A percentile compares a stretch with the other conserved stretches of the same genome.
Evolutionary conservation across 352 stramenopile genomes (phyloP).

Genomic region (Albugo candida): DNA sequence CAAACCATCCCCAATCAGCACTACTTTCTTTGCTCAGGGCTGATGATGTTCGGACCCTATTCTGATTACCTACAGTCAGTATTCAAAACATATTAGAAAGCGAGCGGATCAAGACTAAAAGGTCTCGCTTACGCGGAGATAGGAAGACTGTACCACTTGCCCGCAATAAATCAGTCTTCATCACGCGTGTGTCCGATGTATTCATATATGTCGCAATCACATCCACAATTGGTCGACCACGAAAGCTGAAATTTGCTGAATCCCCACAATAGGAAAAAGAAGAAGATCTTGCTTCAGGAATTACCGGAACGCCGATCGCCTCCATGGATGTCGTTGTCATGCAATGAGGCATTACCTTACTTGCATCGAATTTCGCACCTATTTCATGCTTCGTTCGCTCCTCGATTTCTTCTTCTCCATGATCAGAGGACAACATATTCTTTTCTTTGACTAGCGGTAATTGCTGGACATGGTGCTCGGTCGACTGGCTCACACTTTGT

Average conservation of each 20-base stretch:
- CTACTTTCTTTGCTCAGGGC: constrained; percentile 55
- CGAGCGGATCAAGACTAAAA: not conserved
- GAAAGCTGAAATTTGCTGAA: not conserved
- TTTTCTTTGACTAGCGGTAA: too few species aligned
- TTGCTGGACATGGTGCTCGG: too few species aligned
- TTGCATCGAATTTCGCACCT: not conserved
- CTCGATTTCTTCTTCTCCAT: too few species aligned
- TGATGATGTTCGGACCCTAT: constrained; percentile 38
- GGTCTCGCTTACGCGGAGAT: not conserved
- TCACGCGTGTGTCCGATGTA: constrained; percentile 49
- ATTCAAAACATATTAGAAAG: not conserved
- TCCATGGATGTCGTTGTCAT: not conserved
- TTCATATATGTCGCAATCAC: constrained; percentile 83
- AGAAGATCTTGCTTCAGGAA: not conserved
- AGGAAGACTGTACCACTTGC: constrained; percentile 5
- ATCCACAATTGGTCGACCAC: constrained; percentile 48
- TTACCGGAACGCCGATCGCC: not conserved
- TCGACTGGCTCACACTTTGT: too few species aligned
- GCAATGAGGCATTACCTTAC: not conserved
- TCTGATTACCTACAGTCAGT: constrained; percentile 16
- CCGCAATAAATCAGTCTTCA: constrained; percentile 62
- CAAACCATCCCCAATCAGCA: constrained; percentile 76
- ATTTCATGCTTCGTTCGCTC: not conserved
- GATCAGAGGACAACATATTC: too few species aligned
- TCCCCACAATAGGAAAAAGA: not conserved